Evolutionary conservation across 2,329 filamentous ascomycete species (phyloP), one percentile per base, ranked within the genome.

Genomic region (Fusarium buharicum): DNA sequence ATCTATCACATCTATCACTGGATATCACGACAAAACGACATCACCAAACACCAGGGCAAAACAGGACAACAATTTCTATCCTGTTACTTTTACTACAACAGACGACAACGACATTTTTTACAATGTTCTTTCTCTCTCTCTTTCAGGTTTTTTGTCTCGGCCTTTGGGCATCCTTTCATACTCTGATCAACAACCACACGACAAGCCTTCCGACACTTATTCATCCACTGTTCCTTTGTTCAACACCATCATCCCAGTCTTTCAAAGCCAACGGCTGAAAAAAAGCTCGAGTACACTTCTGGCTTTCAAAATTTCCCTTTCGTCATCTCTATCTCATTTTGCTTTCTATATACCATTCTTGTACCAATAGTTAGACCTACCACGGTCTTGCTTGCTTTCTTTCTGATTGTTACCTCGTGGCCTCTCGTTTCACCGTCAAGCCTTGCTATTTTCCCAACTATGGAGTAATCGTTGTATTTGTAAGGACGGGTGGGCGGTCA

Each of bases 301-400:
- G 13, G 18, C 39, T 56, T 33, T 50, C 50, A 30, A 38, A 27
- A 34, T 47, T 38, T 36, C 40, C 27, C 36, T 39, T 33, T 44
- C 11, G 11, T 48, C 20, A 24, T 34, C 39, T 36, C 24, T 39
- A 12, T 28, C 34, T 34, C 24, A 13, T 31, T 18, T 44, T 16
- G 27, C 34, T 47, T 47, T 37, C 50, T 39, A 46, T 69, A 67
- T 69, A 67, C 63, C 60, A 65, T 69, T 64, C 59, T 54, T 61
- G 63, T 69, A 68, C 50, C 60, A 57, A 65, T 67, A 67, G 33
- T 38, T 52, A 50, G 60, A 44, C 47, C 20, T 44, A 28, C 8
- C 20, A 24, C 16, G 48, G 51, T 43, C 57, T 67, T 54, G 22
- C 9, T 62, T 57, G 49, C 45, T 47, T 22, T 54, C 30, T 31